phyloP scores from a whole-genome alignment of 2,329 filamentous ascomycete species.

The Clarireedia monteithiana region DNA sequence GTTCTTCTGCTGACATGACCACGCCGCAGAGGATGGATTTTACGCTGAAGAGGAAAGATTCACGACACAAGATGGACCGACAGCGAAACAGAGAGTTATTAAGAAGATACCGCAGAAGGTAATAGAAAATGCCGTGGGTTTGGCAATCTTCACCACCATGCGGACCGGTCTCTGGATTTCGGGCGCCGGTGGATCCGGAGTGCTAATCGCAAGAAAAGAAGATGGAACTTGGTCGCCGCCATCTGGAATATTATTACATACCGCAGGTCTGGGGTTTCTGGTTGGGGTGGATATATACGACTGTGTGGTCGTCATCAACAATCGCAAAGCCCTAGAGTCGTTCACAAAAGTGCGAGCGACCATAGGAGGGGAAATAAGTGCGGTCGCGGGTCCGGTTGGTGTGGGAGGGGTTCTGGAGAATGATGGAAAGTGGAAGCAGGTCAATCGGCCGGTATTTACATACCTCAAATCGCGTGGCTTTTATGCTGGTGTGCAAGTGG shows the following conservation, averaged over 20 bases:
- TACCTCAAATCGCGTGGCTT: conserved; percentile 88
- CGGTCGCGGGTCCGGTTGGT: conserved; percentile 69
- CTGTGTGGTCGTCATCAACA: conserved; percentile 88
- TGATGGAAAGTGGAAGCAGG: conserved; percentile 41
- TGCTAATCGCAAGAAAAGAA: conserved; percentile 72
- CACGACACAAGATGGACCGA: conserved; percentile 28
- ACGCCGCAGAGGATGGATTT: conserved; percentile 54
- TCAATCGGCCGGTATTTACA: conserved; percentile 62
- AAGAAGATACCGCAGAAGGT: conserved; percentile 84
- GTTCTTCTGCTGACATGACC: not conserved
- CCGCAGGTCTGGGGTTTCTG: conserved; percentile 78
- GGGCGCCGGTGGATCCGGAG: conserved; percentile 81
- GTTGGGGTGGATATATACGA: conserved; percentile 93
- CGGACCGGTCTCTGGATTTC: conserved; percentile 86
- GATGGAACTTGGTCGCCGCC: conserved; percentile 90
- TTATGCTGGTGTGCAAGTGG: conserved; percentile 79
- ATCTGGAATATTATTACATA: conserved; percentile 84
- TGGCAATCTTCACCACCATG: conserved; percentile 95
- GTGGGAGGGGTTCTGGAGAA: conserved; percentile 31
- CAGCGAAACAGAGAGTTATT: conserved; percentile 47
- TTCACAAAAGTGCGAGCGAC: conserved; percentile 75
- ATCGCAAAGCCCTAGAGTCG: conserved; percentile 69
- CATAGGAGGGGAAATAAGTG: conserved; percentile 71
- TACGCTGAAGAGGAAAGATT: conserved; percentile 44
- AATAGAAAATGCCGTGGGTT: conserved; percentile 79